Evolutionary conservation across 2,329 filamentous ascomycete species (phyloP).

Genomic region (Tolypocladium sp.): DNA sequence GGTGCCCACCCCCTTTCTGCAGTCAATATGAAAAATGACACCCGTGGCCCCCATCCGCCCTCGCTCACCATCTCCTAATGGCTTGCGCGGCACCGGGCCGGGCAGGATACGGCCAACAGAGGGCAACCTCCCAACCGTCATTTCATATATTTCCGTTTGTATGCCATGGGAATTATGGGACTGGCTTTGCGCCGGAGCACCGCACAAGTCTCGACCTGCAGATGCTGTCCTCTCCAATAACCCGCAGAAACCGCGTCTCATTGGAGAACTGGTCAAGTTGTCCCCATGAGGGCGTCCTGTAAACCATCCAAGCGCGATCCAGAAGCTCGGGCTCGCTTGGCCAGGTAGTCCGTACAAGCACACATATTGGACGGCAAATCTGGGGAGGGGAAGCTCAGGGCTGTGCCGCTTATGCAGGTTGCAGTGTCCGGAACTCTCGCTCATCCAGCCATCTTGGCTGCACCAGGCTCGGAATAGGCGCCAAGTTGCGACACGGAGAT

Average conservation of each 20-base stretch:
- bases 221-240: not conserved
- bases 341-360: not conserved
- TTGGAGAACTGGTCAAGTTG: not conserved
- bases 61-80: not conserved
- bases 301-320: not conserved
- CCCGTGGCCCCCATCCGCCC: not conserved
- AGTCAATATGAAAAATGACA: not conserved
- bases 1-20: not conserved
- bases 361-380: not conserved
- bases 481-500: not conserved
- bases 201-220: not conserved
- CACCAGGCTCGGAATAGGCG: not conserved
- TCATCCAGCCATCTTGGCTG: not conserved
- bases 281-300: not conserved
- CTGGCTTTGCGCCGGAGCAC: not conserved
- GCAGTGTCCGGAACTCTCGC: constrained; percentile 6
- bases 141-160: not conserved
- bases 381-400: constrained; percentile 1
- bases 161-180: not conserved
- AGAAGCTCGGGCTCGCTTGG: not conserved
- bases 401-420: constrained; percentile 21
- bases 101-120: not conserved
- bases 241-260: not conserved
- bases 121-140: not conserved
- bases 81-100: not conserved